Conservation (phyloP, 192 early-diverging fungal species). For the Backusella parvicylindrica region DNA sequence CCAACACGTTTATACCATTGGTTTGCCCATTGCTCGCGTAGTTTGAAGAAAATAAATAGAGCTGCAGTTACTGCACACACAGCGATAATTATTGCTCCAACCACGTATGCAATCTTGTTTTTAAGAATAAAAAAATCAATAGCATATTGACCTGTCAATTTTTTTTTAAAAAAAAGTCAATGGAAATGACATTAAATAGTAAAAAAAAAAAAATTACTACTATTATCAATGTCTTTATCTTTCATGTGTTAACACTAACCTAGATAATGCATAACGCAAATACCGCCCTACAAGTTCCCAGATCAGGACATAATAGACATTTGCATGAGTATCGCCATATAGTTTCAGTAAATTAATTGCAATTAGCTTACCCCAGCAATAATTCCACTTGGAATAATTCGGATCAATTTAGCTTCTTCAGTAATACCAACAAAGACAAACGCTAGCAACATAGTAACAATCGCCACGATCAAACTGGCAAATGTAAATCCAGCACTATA, state of each 20-base stretch:
- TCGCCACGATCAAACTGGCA: slow-evolving; percentile 27
- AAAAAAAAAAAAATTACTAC: background rate
- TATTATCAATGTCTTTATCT: background rate
- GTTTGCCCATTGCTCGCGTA: slow-evolving; percentile 44
- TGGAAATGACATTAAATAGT: background rate
- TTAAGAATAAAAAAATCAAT: slow-evolving; percentile 20
- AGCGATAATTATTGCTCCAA: slow-evolving; percentile 35
- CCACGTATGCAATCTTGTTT: slow-evolving; percentile 22
- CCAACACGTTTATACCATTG: slow-evolving; percentile 45
- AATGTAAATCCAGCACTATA: slow-evolving; percentile 34
- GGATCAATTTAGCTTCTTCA: slow-evolving; percentile 30
- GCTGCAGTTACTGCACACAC: slow-evolving; percentile 33
- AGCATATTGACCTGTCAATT: slow-evolving; percentile 37
- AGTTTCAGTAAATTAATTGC: background rate
- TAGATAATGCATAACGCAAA: slow-evolving; percentile 35
- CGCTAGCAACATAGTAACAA: slow-evolving; percentile 27
- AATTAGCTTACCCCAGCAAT: slow-evolving; percentile 30
- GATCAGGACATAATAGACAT: background rate
- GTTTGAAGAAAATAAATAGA: slow-evolving; percentile 44
- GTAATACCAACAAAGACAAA: slow-evolving; percentile 34
- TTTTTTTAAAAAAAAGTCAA: background rate
- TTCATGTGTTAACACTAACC: slow-evolving; percentile 16
- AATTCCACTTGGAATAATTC: slow-evolving; percentile 37
- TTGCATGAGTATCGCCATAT: background rate
- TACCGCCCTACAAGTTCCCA: slow-evolving; percentile 22